Conservation (phyloP, 2,329 filamentous ascomycete genomes). For the Polytolypa hystricis region DNA sequence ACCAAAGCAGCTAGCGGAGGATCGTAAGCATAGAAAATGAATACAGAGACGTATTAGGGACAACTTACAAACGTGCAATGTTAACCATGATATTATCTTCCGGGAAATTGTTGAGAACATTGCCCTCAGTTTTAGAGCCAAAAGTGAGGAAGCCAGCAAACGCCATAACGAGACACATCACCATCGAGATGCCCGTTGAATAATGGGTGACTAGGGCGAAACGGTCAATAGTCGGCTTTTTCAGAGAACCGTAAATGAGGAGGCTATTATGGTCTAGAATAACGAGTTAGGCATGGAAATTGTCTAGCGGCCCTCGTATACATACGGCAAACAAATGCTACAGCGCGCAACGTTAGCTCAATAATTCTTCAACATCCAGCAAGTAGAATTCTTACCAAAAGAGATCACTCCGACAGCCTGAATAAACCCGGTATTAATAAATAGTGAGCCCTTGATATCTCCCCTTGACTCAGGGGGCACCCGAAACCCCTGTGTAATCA, state of each 20-base stretch:
- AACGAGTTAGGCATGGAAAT: conserved; percentile 9
- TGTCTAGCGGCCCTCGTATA: neutral
- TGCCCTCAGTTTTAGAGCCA: conserved; percentile 81
- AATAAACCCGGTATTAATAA: conserved; percentile 80
- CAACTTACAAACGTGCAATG: conserved; percentile 62
- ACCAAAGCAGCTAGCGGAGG: conserved; percentile 60
- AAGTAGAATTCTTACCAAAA: conserved; percentile 55
- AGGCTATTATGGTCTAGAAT: conserved; percentile 77
- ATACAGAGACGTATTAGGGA: neutral
- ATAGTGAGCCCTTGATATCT: conserved; percentile 56
- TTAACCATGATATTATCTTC: conserved; percentile 87
- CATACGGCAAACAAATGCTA: conserved; percentile 57
- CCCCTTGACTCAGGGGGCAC: conserved; percentile 64
- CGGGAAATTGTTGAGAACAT: conserved; percentile 96
- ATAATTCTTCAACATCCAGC: too few species aligned
- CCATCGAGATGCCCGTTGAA: conserved; percentile 77
- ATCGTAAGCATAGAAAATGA: neutral
- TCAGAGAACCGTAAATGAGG: conserved; percentile 90
- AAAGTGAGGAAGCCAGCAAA: conserved; percentile 86
- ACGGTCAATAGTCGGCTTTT: conserved; percentile 88
- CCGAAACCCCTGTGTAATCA: conserved; percentile 70
- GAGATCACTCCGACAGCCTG: conserved; percentile 97
- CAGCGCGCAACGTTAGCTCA: too few species aligned
- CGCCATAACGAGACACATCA: conserved; percentile 84
- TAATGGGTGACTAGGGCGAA: conserved; percentile 90